Conservation (phyloP, 1,284 basidiomycete genomes). For the Apiotrichum siamense region DNA sequence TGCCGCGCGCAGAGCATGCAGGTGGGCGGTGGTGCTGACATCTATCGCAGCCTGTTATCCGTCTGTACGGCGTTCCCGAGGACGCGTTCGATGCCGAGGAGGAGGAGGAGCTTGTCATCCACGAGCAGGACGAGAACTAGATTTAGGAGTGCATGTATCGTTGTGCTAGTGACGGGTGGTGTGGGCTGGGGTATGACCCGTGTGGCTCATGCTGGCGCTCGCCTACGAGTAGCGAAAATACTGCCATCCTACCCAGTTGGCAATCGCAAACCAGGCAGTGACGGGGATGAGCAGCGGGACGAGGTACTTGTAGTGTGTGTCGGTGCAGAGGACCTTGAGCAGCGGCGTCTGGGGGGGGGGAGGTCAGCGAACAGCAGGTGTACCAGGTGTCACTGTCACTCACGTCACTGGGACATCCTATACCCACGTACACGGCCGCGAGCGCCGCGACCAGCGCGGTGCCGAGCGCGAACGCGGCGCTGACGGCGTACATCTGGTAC, state of each 20-base stretch:
- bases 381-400: neutral
- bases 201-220: neutral
- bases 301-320: constrained; percentile 87
- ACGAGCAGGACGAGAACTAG: constrained; percentile 24
- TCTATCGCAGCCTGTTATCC: constrained; percentile 69
- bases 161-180: neutral
- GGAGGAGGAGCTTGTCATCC: constrained; percentile 61
- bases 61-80: constrained; percentile 84
- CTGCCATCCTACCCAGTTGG: constrained; percentile 96
- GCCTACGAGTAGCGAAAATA: constrained; percentile 74
- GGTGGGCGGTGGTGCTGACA: constrained; percentile 5
- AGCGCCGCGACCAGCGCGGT: neutral
- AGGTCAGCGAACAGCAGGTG: neutral
- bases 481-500: constrained; percentile 6
- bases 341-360: neutral
- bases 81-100: constrained; percentile 78
- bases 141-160: constrained; percentile 11
- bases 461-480: neutral
- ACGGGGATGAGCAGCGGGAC: constrained; percentile 70
- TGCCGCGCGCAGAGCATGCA: constrained; percentile 10
- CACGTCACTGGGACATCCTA: constrained; percentile 7
- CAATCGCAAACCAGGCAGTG: constrained; percentile 79
- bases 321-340: constrained; percentile 42
- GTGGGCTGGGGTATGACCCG: neutral
- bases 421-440: constrained; percentile 9